phyloP scores from a whole-genome alignment of 441 rosid species.

The Arabidopsis lyrata region DNA sequence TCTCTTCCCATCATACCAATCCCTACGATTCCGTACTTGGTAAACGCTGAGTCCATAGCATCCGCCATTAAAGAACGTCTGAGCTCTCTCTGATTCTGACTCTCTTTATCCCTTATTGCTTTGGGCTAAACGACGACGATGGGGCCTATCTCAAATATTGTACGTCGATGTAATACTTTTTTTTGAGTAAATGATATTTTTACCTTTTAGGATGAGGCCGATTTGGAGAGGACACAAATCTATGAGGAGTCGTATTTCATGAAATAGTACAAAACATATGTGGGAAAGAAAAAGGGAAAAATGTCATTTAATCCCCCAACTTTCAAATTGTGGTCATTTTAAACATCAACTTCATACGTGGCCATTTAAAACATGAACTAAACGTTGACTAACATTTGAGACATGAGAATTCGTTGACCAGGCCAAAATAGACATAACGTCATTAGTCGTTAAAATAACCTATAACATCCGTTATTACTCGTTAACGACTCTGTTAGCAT shows the following conservation, averaged over 20 bases:
- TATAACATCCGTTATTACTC: too few relatives aligned
- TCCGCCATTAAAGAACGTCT: conserved; percentile 44
- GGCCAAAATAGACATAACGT: too few relatives aligned
- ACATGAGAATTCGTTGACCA: too few relatives aligned
- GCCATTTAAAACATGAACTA: too few relatives aligned
- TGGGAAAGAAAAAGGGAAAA: too few relatives aligned
- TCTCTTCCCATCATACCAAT: conserved; percentile 99
- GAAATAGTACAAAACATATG: neutral
- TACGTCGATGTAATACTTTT: neutral
- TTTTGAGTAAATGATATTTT: neutral
- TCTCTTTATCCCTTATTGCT: neutral
- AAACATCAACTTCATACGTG: too few relatives aligned
- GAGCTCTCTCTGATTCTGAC: neutral
- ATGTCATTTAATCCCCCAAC: too few relatives aligned
- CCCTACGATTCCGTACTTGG: conserved; percentile 86
- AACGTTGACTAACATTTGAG: too few relatives aligned
- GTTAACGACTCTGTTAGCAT: too few relatives aligned
- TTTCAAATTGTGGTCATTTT: too few relatives aligned
- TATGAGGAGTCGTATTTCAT: neutral
- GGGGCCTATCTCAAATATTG: neutral
- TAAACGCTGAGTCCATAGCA: conserved; percentile 38
- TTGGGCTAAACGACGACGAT: conserved; percentile 9
- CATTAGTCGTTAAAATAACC: too few relatives aligned
- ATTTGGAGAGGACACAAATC: neutral
- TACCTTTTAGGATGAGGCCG: neutral